Percentiles rank a stretch among this genome's conserved stretches.
Conservation (phyloP, 176 grass and related monocot species). For the Saccharum officinarum region DNA sequence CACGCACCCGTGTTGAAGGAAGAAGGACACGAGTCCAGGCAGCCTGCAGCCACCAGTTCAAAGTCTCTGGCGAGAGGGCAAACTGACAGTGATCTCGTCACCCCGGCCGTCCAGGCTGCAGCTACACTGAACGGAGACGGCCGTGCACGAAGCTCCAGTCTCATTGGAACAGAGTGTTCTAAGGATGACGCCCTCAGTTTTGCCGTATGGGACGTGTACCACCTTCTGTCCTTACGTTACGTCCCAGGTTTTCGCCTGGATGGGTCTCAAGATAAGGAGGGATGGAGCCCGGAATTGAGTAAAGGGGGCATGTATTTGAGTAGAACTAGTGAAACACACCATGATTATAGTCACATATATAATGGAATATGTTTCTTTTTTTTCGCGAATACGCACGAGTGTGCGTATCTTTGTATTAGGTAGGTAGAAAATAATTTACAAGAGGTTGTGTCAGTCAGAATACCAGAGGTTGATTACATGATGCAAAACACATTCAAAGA, state of each 20-base stretch:
- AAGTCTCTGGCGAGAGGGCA: background rate
- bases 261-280: too few species aligned
- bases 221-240: background rate
- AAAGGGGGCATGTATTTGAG: too few species aligned
- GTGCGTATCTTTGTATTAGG: too few species aligned
- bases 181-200: background rate
- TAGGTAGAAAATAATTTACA: too few species aligned
- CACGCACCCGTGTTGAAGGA: background rate
- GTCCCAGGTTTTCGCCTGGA: background rate
- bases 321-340: too few species aligned
- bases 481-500: too few species aligned
- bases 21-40: background rate
- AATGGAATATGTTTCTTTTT: too few species aligned
- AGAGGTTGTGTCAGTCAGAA: too few species aligned
- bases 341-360: too few species aligned
- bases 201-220: background rate
- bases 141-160: background rate
- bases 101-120: background rate
- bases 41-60: background rate
- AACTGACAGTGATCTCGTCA: background rate
- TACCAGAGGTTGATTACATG: too few species aligned
- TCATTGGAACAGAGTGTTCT: background rate
- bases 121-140: background rate
- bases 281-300: too few species aligned
- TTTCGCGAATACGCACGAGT: too few species aligned